These are phyloP conservation scores for Candida xyloterini DNA, from an alignment of 805 yeast species.

Conservation along the genomic window DNA sequence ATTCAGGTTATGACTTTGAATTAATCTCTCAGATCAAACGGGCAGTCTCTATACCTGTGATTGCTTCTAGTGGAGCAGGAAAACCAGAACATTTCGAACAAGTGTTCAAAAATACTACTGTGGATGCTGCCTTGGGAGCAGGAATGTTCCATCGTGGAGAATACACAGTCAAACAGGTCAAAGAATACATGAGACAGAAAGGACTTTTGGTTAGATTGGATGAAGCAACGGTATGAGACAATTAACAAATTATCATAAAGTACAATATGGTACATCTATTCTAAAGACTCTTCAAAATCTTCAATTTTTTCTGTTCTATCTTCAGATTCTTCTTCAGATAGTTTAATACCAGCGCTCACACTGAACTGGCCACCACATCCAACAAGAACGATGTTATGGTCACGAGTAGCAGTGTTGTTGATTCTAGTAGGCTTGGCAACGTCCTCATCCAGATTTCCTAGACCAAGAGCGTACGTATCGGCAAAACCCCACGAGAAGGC, in stretches of 20 bases:
- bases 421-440: conserved; percentile 86
- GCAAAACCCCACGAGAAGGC: conserved; percentile 98
- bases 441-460: conserved; percentile 82
- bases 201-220: conserved; percentile 79
- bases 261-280: conserved; percentile 12
- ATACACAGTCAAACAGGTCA: conserved; percentile 82
- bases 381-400: conserved; percentile 62
- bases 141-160: conserved; percentile 98
- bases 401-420: conserved; percentile 88
- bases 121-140: conserved; percentile 98
- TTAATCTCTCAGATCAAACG: conserved; percentile 72
- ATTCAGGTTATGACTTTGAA: conserved; percentile 90
- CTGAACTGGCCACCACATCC: conserved; percentile 99
- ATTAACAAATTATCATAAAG: neutral
- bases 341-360: conserved; percentile 74
- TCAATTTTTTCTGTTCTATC: conserved; percentile 51
- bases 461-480: conserved; percentile 93
- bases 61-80: conserved; percentile 98
- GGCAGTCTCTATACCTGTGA: conserved; percentile 84
- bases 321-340: conserved; percentile 50
- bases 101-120: conserved; percentile 74
- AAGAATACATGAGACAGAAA: conserved; percentile 53
- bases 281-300: conserved; percentile 40
- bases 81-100: conserved; percentile 85
- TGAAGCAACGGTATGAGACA: conserved; percentile 12